Conservation (phyloP, 139 green algal genomes). For the Chlamydomonas sphaeroides region DNA sequence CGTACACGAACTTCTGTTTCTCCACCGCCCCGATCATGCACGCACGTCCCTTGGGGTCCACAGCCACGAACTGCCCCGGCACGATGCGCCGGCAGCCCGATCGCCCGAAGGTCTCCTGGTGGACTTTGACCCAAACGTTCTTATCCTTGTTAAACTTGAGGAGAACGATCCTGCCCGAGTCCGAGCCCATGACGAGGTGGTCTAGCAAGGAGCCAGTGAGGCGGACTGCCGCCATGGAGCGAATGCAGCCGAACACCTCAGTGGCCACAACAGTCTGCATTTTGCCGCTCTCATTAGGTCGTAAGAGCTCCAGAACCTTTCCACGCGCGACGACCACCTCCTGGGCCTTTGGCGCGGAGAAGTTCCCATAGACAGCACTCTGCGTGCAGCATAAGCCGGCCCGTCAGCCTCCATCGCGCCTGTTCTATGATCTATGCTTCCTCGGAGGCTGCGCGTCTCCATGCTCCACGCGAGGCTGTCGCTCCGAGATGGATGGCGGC, state of each 20-base stretch:
- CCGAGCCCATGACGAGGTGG: constrained; percentile 92
- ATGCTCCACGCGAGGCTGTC: not conserved
- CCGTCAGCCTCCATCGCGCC: not conserved
- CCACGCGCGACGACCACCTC: constrained; percentile 93
- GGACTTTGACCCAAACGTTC: constrained; percentile 89
- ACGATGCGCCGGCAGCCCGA: constrained; percentile 94
- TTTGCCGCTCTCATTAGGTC: constrained; percentile 91
- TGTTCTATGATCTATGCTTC: no score
- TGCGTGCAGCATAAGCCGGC: constrained; percentile 54
- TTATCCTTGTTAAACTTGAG: constrained; percentile 92
- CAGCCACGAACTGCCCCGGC: constrained; percentile 92
- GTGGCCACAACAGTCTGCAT: constrained; percentile 71
- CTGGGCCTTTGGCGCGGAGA: constrained; percentile 93
- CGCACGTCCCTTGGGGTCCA: constrained; percentile 95
- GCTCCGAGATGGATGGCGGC: not conserved
- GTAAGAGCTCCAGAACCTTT: constrained; percentile 95
- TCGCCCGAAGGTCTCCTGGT: constrained; percentile 98
- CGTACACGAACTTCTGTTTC: constrained; percentile 99
- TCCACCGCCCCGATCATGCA: constrained; percentile 94
- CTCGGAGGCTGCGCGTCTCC: no score
- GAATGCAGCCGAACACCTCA: constrained; percentile 92
- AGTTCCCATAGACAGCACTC: constrained; percentile 94
- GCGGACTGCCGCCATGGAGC: constrained; percentile 89
- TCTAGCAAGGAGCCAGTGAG: constrained; percentile 89
- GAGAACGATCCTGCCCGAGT: constrained; percentile 96